These are phyloP conservation scores for Stropharia rugosoannulata DNA, from an alignment of 768 basidiomycete species.

Conservation along the genomic window DNA sequence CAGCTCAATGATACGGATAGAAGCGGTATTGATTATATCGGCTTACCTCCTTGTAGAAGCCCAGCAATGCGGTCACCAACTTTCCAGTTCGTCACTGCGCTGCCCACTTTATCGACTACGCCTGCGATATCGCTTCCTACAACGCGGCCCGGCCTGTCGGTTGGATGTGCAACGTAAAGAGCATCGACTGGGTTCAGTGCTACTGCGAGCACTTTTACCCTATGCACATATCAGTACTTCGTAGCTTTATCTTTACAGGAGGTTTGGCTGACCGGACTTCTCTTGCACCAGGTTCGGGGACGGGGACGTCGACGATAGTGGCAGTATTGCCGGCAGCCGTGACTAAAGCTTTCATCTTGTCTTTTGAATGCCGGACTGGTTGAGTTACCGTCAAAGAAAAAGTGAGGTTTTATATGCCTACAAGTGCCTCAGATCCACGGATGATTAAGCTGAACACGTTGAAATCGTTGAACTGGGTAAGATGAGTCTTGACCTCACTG, in stretches of 20 bases:
- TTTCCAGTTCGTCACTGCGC: conserved; percentile 24
- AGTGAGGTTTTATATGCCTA: too few relatives aligned
- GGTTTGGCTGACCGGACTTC: conserved; percentile 27
- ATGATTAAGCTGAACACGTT: too few relatives aligned
- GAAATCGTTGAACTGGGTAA: too few relatives aligned
- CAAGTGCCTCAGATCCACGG: too few relatives aligned
- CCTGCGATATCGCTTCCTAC: conserved; percentile 37
- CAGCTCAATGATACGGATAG: neutral
- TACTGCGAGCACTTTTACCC: conserved; percentile 29
- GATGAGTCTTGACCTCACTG: too few relatives aligned
- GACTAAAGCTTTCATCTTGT: conserved; percentile 28
- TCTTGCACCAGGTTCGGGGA: conserved; percentile 24
- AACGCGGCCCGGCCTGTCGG: conserved; percentile 27
- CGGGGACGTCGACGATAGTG: conserved; percentile 20
- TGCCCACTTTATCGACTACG: conserved; percentile 28
- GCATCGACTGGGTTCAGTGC: conserved; percentile 36
- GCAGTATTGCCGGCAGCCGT: conserved; percentile 27
- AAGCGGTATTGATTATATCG: neutral
- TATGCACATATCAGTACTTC: neutral
- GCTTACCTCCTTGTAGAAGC: conserved; percentile 30
- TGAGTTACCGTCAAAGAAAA: too few relatives aligned
- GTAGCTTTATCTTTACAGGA: neutral
- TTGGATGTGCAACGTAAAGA: conserved; percentile 24
- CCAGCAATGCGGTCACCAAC: conserved; percentile 33
- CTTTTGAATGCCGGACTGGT: neutral